Evolutionary conservation across 352 stramenopile genomes (phyloP), one percentile per base, ranked within the genome.

Genomic region (Globisporangium barbulae): DNA sequence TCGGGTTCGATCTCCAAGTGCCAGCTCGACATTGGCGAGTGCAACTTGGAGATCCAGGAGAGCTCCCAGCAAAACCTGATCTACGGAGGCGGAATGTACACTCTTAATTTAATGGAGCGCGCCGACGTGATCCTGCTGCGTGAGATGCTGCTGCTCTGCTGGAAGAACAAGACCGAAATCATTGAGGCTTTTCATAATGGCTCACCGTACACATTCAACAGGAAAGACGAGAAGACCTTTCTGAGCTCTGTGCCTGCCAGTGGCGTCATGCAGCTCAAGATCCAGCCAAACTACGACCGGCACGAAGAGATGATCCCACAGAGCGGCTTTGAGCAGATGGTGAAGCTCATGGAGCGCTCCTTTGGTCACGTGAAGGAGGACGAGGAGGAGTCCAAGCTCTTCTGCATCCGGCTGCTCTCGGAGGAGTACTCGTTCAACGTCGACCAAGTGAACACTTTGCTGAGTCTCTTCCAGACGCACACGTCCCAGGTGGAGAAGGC

Each of bases 401-500:
- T 82, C 54, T 90, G 81, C 52, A 83, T 92, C 45, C 76, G 80
- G 1, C 62, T 86, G 3, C 53, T 92, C 5, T 72, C 83, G 5
- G 83, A 90, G 22, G 83, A 89, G 39, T 89, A 85, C 61, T 73
- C 65, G 1, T 83, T 92, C 65, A 78, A 65, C 2, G 71, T 84
- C 12, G 71, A 81, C 19, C 70, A 89, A 53, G 79, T 83, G 4
- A 89, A 89, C 47, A 62, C 59, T 1, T 53, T 92, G 47, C 63
- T 92, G 17, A 62, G 70, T n/a, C 68, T 90, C 22, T 92, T 92
- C 41, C 68, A 79, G 44, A 70, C 69, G 3, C 78, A 85, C 60
- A 90, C 83, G 0, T 84, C 81, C 10, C 83, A 90, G 52, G 74
- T 90, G 1, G 83, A 92, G 50, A 89, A 90, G 60, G 79, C 83